Base-by-base conservation (phyloP, 768 basidiomycete species). In the Mycena kentingensis region DNA sequence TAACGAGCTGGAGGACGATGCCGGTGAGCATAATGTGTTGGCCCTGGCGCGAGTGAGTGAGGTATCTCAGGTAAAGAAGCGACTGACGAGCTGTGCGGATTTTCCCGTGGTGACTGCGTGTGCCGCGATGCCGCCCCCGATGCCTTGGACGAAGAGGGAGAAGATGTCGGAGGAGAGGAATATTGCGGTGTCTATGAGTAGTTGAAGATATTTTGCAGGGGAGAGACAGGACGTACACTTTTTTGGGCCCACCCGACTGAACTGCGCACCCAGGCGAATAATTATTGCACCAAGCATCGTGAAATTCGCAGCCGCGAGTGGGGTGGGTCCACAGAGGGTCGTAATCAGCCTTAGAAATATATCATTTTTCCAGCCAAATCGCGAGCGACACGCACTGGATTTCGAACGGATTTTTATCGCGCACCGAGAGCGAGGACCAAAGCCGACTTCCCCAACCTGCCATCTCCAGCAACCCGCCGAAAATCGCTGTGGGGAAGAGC, bases 291-390 rank as follows among this genome's bases (percentile, higher is more conserved):
- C 80, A 12, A 86, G 70, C 18, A 83, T 75, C 36, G 83, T 71
- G 62, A 86, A 87, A 57, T 79, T 81, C 12, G 82, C 81, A 1
- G 84, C 83, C 13, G 81, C 67, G 31, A 83, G 65, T 19, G 81
- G 82, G 0, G 81, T 80, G 2, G 84, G 84, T 1, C 76, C 77
- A 35, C 84, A 66, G 59, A 87, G 83, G 2, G 80, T 78, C 6
- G 68, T 66, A 5, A 68, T 67, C n/a, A 82, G 78, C 62, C 82
- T 82, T 35, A n/a, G n/a, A n/a, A n/a, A n/a, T n/a, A n/a, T n/a
- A n/a, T 4, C 22, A 19, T 13, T 22, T 35, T 25, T 6, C 5
- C n/a, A n/a, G n/a, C n/a, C 7, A 44, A 37, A 37, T 37, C 19
- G 11, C 10, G 26, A 24, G n/a, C n/a, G n/a, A n/a, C 34, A 65